phyloP scores from a whole-genome alignment of 495 filamentous ascomycete species.

The Aeminium ludgeri region DNA sequence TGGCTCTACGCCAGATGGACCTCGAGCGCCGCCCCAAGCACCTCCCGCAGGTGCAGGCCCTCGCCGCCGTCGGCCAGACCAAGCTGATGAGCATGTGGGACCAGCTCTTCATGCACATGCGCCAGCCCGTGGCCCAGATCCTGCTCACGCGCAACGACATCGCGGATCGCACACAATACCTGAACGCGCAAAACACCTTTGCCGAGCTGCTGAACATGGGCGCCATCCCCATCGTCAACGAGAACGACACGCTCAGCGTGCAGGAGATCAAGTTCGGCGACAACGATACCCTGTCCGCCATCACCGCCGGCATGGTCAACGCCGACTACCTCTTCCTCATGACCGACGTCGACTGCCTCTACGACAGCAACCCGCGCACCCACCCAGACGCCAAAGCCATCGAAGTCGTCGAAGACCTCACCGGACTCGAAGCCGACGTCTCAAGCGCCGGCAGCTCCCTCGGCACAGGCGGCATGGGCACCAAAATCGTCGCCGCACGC shows the following conservation, averaged over 20 bases:
- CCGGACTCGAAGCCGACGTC: constrained; percentile 71
- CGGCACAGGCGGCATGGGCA: constrained; percentile 95
- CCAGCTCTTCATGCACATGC: constrained; percentile 67
- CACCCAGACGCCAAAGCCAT: constrained; percentile 76
- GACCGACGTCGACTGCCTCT: constrained; percentile 96
- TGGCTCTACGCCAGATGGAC: constrained; percentile 78
- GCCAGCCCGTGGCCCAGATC: constrained; percentile 85
- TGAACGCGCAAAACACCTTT: constrained; percentile 91
- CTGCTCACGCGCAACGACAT: constrained; percentile 93
- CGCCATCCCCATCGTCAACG: constrained; percentile 95
- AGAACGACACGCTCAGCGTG: constrained; percentile 93
- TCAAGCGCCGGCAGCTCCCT: constrained; percentile 74
- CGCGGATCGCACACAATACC: constrained; percentile 87
- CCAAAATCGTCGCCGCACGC: constrained; percentile 88
- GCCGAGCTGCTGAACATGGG: constrained; percentile 82
- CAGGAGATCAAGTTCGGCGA: constrained; percentile 99
- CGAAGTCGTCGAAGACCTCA: constrained; percentile 82
- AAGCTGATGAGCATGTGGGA: constrained; percentile 93
- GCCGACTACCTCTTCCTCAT: constrained; percentile 95
- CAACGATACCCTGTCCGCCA: constrained; percentile 92
- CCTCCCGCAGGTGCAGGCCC: constrained; percentile 73
- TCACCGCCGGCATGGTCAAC: constrained; percentile 93
- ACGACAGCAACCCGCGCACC: constrained; percentile 81
- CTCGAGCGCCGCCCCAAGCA: constrained; percentile 77
- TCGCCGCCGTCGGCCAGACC: constrained; percentile 93